phyloP scores from a whole-genome alignment of 768 basidiomycete species.

The Macrolepiota dolichaula region DNA sequence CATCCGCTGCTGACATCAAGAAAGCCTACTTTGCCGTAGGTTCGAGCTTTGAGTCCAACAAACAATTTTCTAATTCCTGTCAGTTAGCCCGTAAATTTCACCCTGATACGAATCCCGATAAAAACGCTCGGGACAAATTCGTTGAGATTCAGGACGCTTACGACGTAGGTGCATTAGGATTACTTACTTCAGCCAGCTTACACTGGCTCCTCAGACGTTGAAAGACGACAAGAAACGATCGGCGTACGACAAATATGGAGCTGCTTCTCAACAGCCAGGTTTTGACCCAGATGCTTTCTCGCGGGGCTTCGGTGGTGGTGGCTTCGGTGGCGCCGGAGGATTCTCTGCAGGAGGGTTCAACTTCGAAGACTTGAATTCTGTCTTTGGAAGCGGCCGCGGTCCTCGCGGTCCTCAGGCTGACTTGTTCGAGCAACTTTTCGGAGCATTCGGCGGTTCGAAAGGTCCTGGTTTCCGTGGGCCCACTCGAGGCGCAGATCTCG shows the following conservation, averaged over 20 bases:
- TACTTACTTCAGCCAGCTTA: constrained; percentile 3
- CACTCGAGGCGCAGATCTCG: constrained; percentile 76
- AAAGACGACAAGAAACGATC: constrained; percentile 94
- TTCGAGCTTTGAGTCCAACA: constrained; percentile 14
- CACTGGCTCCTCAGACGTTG: constrained; percentile 54
- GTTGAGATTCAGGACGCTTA: constrained; percentile 97
- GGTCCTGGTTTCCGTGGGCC: constrained; percentile 35
- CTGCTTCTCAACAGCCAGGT: constrained; percentile 89
- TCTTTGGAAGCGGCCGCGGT: constrained; percentile 48
- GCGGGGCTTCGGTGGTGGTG: constrained; percentile 43
- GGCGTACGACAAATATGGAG: constrained; percentile 88
- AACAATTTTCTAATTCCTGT: constrained; percentile 14
- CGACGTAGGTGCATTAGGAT: constrained; percentile 55
- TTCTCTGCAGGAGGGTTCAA: constrained; percentile 61
- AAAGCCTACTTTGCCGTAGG: constrained; percentile 94
- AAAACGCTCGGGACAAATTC: constrained; percentile 87
- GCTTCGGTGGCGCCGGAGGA: constrained; percentile 23
- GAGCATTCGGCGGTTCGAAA: constrained; percentile 53
- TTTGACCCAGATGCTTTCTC: constrained; percentile 90
- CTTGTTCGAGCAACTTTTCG: constrained; percentile 86
- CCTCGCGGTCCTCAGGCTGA: constrained; percentile 43
- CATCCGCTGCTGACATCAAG: constrained; percentile 87
- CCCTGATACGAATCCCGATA: constrained; percentile 95
- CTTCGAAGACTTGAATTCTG: constrained; percentile 66
- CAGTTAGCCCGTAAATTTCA: constrained; percentile 98